Base-by-base conservation (phyloP, 2,329 filamentous ascomycete species). In the Hypoxylon sp. region DNA sequence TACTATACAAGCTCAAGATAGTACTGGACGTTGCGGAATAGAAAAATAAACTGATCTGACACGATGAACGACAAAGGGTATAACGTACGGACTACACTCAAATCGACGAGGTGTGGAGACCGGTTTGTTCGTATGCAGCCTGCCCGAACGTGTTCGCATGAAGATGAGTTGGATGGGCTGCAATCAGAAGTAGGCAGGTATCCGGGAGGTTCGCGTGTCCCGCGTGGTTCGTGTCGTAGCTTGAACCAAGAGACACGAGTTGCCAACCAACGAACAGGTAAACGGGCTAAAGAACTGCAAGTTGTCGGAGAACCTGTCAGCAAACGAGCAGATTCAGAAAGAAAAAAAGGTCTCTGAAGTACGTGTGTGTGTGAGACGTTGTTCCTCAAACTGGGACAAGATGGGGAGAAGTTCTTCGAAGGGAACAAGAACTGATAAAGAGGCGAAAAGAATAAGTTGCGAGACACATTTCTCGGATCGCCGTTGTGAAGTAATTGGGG, bases 141-240 rank as follows among this genome's bases (percentile, higher is more conserved):
- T 79, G 73, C 80, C 80, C 76, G 78, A 80, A 81, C 78, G 78
- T 81, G 80, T 81, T 81, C 79, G 79, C 79, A 80, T 79, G 73
- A 74, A 73, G 69, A 67, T 70, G 70, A 72, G 74, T 76, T 77
- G 73, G 74, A 68, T 66, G 70, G 64, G 68, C 74, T 76, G 76
- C 75, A 80, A 78, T 77, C 74, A 76, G 71, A 75, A 61, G 71
- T 69, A 74, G 69, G 79, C 72, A 72, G 73, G 73, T 75, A 78
- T 71, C 78, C 77, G 78, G 67, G 68, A 75, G 59, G 74, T 75
- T 76, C 74, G 73, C 70, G 73, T 69, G 67, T 71, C 61, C 65
- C 64, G 68, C 61, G 67, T 73, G 67, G 69, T 73, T 73, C 70
- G 71, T 71, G 66, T 74, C 68, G 64, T 69, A 70, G 61, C 61